phyloP scores from a whole-genome alignment of 2,329 filamentous ascomycete species.

The Cladophialophora yegresii region DNA sequence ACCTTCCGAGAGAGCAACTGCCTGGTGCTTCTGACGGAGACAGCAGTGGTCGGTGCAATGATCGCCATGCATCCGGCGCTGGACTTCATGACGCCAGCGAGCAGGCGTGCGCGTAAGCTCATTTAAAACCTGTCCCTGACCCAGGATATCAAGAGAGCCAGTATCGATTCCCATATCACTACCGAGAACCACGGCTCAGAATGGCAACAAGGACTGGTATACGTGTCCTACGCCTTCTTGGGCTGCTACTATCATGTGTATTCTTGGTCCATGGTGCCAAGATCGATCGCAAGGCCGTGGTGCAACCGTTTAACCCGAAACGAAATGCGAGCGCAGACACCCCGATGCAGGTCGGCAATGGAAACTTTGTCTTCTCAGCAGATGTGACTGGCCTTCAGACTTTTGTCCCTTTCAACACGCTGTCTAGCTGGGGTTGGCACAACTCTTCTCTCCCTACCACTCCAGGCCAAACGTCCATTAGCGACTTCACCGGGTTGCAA shows the following conservation, averaged over 20 bases:
- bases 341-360: conserved; percentile 11
- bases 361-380: conserved; percentile 12
- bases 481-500: conserved; percentile 12
- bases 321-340: conserved; percentile 11
- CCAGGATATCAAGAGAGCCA: neutral
- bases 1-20: neutral
- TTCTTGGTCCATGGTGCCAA: neutral
- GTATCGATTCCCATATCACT: neutral
- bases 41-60: neutral
- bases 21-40: neutral
- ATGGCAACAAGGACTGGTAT: neutral
- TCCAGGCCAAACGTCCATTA: conserved; percentile 8
- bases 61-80: neutral
- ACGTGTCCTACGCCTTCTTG: neutral
- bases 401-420: conserved; percentile 7
- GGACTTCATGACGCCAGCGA: neutral
- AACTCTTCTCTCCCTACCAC: conserved; percentile 9
- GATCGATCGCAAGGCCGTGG: conserved; percentile 5
- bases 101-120: neutral
- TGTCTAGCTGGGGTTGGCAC: conserved; percentile 10
- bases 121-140: neutral
- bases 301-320: conserved; percentile 5
- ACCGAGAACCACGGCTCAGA: neutral
- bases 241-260: neutral
- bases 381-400: conserved; percentile 10